Base-by-base conservation (phyloP, 164 flowering plant genomes). In the Nelumbo lutea region DNA sequence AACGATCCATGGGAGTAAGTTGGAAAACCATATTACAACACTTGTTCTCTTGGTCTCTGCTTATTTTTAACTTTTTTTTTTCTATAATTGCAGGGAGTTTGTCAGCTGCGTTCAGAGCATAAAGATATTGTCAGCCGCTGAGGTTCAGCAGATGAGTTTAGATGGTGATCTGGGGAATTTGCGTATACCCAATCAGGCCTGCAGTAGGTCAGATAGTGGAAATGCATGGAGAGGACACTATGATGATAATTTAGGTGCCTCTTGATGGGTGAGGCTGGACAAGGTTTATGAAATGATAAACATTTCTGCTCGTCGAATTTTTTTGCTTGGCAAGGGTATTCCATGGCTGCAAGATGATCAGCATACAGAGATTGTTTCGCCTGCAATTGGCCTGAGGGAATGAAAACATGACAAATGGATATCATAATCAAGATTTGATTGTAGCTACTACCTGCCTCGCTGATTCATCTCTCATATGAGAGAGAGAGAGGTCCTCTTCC, bases 121-220 rank as follows among this genome's bases (percentile, higher is more conserved):
- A 76, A 92, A 90, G 83, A 88, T 92, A 77, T 78, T 92, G 38
- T 92, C 98, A 39, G 77, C 91, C 9, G 86, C 83, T 60, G 98
- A 93, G 72, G 98, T 93, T 43, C 90, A 89, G 76, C 93, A 93
- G 71, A 86, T 93, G 95, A 90, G 96, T 73, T 82, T 90, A 72
- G 93, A 92, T 65, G 96, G 93, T 47, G 86, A 88, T 71, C 69
- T 92, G 13, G 88, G 87, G 51, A 75, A 77, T 70, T 69, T 80
- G 42, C 78, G 83, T 1, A 72, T 79, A 42, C 80, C 85, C 2
- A 90, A 87, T 76, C 96, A 88, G 77, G 85, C 88, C 39, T 86
- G 89, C 70, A 89, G 98, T 75, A 93, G 91, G n/a, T 81, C 89
- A 0, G 91, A 89, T 58, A 88, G 89, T 64, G 93, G 91, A 13